These are phyloP conservation scores for Tripterygium wilfordii DNA, from an alignment of 177 flowering plant species.

Conservation along the genomic window DNA sequence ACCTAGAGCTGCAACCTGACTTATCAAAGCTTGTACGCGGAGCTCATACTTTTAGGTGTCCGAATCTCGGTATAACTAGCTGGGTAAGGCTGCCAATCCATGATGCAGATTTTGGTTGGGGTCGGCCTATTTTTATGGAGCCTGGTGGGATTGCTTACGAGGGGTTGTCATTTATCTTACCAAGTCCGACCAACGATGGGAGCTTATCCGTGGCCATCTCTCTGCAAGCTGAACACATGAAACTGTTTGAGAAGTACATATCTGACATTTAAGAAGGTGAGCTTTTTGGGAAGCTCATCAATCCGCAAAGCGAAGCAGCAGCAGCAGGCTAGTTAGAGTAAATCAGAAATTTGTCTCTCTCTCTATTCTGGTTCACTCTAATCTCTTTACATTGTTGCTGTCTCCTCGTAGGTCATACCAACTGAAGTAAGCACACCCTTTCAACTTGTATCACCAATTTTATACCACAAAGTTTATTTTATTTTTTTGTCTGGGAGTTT, in stretches of 20 bases:
- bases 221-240: constrained; percentile 56
- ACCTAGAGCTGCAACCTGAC: constrained; percentile 62
- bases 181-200: constrained; percentile 61
- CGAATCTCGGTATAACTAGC: constrained; percentile 63
- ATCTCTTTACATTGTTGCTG: too few relatives aligned
- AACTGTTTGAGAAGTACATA: constrained; percentile 41
- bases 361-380: too few relatives aligned
- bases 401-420: too few relatives aligned
- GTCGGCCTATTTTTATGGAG: constrained; percentile 71
- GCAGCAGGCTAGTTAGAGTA: too few relatives aligned
- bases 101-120: constrained; percentile 90
- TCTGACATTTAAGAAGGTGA: constrained; percentile 34
- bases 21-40: constrained; percentile 56
- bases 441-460: too few relatives aligned
- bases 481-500: too few relatives aligned
- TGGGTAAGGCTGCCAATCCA: constrained; percentile 75
- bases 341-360: too few relatives aligned
- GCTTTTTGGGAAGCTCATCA: too few relatives aligned
- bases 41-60: constrained; percentile 53
- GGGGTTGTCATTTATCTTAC: constrained; percentile 53
- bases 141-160: constrained; percentile 65
- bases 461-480: too few relatives aligned
- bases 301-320: constrained; percentile 1
- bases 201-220: constrained; percentile 59
- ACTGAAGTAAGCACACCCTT: too few relatives aligned